phyloP scores from a whole-genome alignment of 2,329 filamentous ascomycete genomes.

The Paraconiothyrium brasiliense region DNA sequence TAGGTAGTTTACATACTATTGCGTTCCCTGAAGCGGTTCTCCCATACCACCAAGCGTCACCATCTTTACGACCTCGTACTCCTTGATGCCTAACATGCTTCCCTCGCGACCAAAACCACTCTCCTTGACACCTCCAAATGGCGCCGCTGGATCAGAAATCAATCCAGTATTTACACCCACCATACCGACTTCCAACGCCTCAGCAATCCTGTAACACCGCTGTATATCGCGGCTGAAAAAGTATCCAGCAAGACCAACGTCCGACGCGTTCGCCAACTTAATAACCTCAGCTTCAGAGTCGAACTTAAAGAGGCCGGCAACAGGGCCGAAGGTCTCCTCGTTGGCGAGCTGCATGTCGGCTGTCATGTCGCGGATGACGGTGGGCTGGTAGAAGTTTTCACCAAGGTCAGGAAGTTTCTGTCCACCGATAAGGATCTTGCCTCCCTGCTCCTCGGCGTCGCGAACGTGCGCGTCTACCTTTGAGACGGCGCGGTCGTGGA shows the following conservation, averaged over 20 bases:
- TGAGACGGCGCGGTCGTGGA: slow-evolving; percentile 77
- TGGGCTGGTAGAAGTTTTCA: slow-evolving; percentile 87
- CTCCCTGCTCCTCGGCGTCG: slow-evolving; percentile 45
- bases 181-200: slow-evolving; percentile 84
- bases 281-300: slow-evolving; percentile 90
- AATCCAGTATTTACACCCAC: slow-evolving; percentile 69
- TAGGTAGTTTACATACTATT: neutral
- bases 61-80: slow-evolving; percentile 59
- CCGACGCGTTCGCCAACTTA: slow-evolving; percentile 78
- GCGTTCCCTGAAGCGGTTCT: slow-evolving; percentile 60
- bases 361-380: slow-evolving; percentile 87
- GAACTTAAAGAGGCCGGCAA: slow-evolving; percentile 90
- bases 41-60: slow-evolving; percentile 69
- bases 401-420: slow-evolving; percentile 78
- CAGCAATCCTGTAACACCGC: slow-evolving; percentile 68
- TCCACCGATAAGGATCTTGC: slow-evolving; percentile 60
- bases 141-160: slow-evolving; percentile 58
- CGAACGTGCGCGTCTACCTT: slow-evolving; percentile 50
- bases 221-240: slow-evolving; percentile 78
- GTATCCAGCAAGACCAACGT: slow-evolving; percentile 92
- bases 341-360: slow-evolving; percentile 82
- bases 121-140: slow-evolving; percentile 61
- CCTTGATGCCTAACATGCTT: slow-evolving; percentile 60
- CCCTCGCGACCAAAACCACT: slow-evolving; percentile 63
- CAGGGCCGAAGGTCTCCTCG: slow-evolving; percentile 96